Base-by-base conservation (phyloP, 768 basidiomycete genomes). In the Rickenella mellea region DNA sequence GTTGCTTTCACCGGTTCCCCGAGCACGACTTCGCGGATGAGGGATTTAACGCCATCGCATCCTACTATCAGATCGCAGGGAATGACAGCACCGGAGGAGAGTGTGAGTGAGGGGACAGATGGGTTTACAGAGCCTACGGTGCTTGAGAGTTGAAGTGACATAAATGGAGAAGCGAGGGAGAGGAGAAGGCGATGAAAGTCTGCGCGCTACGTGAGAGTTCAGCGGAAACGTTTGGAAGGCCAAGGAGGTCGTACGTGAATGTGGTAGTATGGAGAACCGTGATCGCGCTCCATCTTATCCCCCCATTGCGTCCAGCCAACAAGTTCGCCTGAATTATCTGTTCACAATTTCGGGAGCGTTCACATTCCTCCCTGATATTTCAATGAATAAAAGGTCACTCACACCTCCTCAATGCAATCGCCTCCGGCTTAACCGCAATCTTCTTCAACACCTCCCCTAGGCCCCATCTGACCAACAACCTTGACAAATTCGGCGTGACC, bases 31-130 rank as follows among this genome's bases (percentile, higher is more conserved):
- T 50, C 28, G 5, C 55, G 47, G 15, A 48, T 45, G 22, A 51
- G 47, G 29, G 47, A 49, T 40, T 57, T 57, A 38, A 70, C 61
- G 6, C 74, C 74, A 44, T 76, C 74, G 4, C 70, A 69, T 4
- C 71, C 72, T 9, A 75, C 62, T 24, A 73, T 56, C 19, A 74
- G 49, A 42, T 75, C 71, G 1, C 67, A 62, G 6, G 49, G 46
- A 6, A 76, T 43, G n/a, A 64, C 54, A 35, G 67, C 61, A 3
- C 73, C 73, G 1, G 65, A 65, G 32, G 60, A 58, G 22, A 73
- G 61, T 0, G 62, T 67, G 14, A 71, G 56, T 10, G 48, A 47
- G 2, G 47, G 41, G 4, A 52, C 45, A 8, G 55, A 51, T 3
- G 60, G 55, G n/a, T 68, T 55, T 44, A 63, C 28, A 29, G 42